Conservation (phyloP, 129 eudicot species). For the Cynara cardunculus region DNA sequence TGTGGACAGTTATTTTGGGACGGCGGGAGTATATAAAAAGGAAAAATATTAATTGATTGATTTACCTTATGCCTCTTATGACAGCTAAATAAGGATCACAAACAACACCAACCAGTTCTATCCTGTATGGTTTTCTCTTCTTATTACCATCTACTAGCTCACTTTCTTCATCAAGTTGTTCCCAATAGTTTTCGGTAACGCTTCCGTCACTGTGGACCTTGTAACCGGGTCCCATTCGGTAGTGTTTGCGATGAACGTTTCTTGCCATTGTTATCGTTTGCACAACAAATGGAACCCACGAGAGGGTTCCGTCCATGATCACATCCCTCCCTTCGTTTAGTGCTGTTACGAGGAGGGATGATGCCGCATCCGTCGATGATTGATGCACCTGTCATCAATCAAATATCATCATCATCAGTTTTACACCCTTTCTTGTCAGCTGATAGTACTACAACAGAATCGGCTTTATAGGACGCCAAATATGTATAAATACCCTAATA, state of each 20-base stretch:
- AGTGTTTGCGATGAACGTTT: slow-evolving; percentile 82
- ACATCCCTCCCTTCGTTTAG: slow-evolving; percentile 95
- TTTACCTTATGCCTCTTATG: slow-evolving; percentile 87
- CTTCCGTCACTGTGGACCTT: slow-evolving; percentile 53
- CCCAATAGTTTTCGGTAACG: slow-evolving; percentile 88
- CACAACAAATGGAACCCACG: slow-evolving; percentile 92
- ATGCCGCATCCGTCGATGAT: slow-evolving; percentile 97
- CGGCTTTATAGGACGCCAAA: neutral
- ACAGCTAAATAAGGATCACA: slow-evolving; percentile 98
- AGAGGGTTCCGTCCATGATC: slow-evolving; percentile 94
- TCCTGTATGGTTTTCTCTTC: slow-evolving; percentile 84
- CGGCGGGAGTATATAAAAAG: neutral
- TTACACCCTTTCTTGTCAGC: neutral
- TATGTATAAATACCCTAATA: neutral
- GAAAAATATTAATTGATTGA: neutral
- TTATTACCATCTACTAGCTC: slow-evolving; percentile 45
- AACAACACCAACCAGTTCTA: slow-evolving; percentile 89
- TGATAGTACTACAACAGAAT: neutral
- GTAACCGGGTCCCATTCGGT: slow-evolving; percentile 96
- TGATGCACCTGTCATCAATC: slow-evolving; percentile 71
- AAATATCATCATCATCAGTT: neutral
- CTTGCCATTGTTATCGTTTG: slow-evolving; percentile 98
- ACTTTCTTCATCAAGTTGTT: slow-evolving; percentile 67
- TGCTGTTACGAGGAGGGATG: slow-evolving; percentile 93
- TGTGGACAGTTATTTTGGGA: neutral